Evolutionary conservation across 306 rosid genomes (phyloP).

Genomic region (Adenanthera pavonina): DNA sequence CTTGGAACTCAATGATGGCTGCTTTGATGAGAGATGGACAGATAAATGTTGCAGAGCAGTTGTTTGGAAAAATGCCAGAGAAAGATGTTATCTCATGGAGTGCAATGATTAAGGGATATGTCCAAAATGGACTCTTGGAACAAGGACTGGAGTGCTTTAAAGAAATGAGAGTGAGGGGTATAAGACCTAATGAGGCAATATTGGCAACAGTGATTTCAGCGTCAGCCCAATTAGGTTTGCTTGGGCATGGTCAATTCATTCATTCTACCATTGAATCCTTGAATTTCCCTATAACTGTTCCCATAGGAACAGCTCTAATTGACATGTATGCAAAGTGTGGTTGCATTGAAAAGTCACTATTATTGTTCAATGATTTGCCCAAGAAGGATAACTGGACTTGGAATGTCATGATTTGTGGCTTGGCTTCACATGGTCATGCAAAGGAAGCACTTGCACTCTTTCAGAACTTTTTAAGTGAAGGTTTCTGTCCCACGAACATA

Average conservation of each 20-base stretch:
- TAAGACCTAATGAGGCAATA: constrained; percentile 69
- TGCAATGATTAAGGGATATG: constrained; percentile 73
- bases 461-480: constrained; percentile 54
- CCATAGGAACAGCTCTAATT: constrained; percentile 68
- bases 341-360: constrained; percentile 62
- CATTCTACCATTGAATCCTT: constrained; percentile 60
- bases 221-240: constrained; percentile 70
- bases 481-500: constrained; percentile 60
- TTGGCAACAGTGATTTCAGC: constrained; percentile 66
- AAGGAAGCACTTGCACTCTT: constrained; percentile 64
- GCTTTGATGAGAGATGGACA: constrained; percentile 58
- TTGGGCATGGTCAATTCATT: constrained; percentile 57
- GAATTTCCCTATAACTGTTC: constrained; percentile 52
- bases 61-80: constrained; percentile 72
- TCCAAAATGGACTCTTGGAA: constrained; percentile 62
- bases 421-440: constrained; percentile 70
- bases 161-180: constrained; percentile 52
- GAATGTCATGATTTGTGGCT: constrained; percentile 84
- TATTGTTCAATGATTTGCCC: constrained; percentile 58
- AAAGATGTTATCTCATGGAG: constrained; percentile 87
- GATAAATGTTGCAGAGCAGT: constrained; percentile 54
- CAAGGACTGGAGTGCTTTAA: constrained; percentile 68
- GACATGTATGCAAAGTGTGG: constrained; percentile 95
- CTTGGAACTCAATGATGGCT: constrained; percentile 75
- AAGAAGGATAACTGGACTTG: constrained; percentile 69